Base-by-base conservation (phyloP, 2,329 filamentous ascomycete species). In the Coniella lustricola region DNA sequence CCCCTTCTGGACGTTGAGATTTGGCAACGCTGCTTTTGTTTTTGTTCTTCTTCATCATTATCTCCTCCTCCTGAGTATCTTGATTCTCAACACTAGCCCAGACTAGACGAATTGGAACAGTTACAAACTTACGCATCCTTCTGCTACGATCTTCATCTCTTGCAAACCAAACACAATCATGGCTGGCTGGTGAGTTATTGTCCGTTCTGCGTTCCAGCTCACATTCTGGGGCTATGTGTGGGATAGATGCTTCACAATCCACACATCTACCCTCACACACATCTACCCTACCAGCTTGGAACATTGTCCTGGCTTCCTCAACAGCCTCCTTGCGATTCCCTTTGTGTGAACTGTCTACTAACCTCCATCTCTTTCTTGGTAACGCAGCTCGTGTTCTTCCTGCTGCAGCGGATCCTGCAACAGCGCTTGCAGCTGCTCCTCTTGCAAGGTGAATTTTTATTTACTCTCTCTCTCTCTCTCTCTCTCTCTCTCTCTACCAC, bases 331-430 rank as follows among this genome's bases (percentile, higher is more conserved):
- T n/a, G n/a, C n/a, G n/a, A n/a, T n/a, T n/a, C n/a, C n/a, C n/a
- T n/a, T n/a, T n/a, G n/a, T n/a, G n/a, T n/a, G n/a, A n/a, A 10
- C 40, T 22, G 16, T 34, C 9, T 20, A 29, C 10, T 17, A 7
- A 0, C 33, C 33, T 33, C 20, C 44, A 44, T 49, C 49, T 31
- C 51, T 39, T 34, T 44, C 31, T 17, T 12, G 10, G 4, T n/a
- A 14, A 10, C 13, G 33, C 40, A 51, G 51, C 41, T 16, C 46
- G 33, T 54, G 49, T 43, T 49, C 37, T 43, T 29, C 22, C n/a
- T 54, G 52, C 52, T 54, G 48, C 49, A 52, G 51, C 39, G 47
- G 39, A 34, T 34, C 44, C 13, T 54, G 48, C 36, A 32, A 37
- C 29, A 44, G 40, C 4, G 33, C 33, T 46, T 54, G 52, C 39